Evolutionary conservation across 2,329 filamentous ascomycete genomes (phyloP), one percentile per base, ranked within the genome.

Genomic region (Penicillium sp.): DNA sequence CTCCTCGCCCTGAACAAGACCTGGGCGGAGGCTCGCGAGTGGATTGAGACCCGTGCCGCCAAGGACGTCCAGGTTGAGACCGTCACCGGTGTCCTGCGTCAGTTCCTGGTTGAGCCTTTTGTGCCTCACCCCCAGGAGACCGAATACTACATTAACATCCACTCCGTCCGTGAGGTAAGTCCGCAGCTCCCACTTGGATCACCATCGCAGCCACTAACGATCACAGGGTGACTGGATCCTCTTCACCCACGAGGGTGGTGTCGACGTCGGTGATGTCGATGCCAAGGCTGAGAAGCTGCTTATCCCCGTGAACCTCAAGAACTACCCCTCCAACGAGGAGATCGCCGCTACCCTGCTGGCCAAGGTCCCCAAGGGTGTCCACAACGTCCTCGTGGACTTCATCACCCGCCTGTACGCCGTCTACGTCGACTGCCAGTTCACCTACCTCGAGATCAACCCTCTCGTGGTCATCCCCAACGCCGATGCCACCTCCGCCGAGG

Each of bases 81-180:
- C 66, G 87, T 91, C 64, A 84, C 88, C 60, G 94, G 94, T 74
- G 84, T 89, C 60, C 83, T 99, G 73, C 87, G 92, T 74, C 89
- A 95, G 69, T 99, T 99, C 83, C 82, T 99, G 62, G 92, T 99
- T 65, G 94, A 99, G 85, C 94, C 94, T 46, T 97, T 99, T 71
- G 92, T 97, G 58, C 94, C 92, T 69, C 94, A 99, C 78, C 88
- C 92, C 61, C 84, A 91, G 68, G 88, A 91, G 74, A 96, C 92
- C 61, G 94, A 99, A 79, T 97, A 97, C 82, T 99, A 99, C 80
- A 96, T 99, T 82, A 96, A 96, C 86, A 99, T 99, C 82, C 94
- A 96, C 85, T 97, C 94, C 59, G 92, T 96, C 70, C 89, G 94
- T 82, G 94, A 97, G 87, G 94, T 97, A 86, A 86, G 91, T 51